Evolutionary conservation across 306 rosid genomes (phyloP).

Genomic region (Rosa chinensis): DNA sequence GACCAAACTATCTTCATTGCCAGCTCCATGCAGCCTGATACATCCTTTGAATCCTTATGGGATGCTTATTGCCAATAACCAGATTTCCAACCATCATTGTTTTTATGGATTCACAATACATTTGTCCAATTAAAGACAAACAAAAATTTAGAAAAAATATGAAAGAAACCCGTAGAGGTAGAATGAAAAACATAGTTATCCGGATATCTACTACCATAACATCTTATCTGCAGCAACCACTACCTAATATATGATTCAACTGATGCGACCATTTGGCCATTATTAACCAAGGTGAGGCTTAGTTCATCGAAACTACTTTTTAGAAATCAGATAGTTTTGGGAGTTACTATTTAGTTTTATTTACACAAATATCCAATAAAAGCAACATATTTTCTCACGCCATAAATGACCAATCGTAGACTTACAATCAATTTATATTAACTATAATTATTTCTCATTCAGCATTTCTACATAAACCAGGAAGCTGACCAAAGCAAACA

Average conservation of each 20-base stretch:
- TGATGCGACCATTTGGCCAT: not conserved
- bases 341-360: not conserved
- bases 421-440: not conserved
- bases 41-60: conserved; percentile 91
- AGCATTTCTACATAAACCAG: not conserved
- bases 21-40: conserved; percentile 81
- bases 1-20: conserved; percentile 55
- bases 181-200: conserved; percentile 6
- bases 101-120: conserved; percentile 79
- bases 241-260: not conserved
- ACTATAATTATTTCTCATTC: not conserved
- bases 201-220: not conserved
- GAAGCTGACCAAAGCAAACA: not conserved
- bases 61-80: conserved; percentile 87
- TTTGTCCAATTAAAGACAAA: conserved; percentile 50
- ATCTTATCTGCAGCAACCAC: not conserved
- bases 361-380: not conserved
- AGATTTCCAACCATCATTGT: conserved; percentile 95
- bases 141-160: conserved; percentile 28
- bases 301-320: not conserved
- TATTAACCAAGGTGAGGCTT: not conserved
- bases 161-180: conserved; percentile 6
- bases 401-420: not conserved
- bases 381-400: not conserved
- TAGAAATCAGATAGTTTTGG: not conserved